phyloP scores from a whole-genome alignment of 139 green algal species.

The Chlorella sorokiniana region DNA sequence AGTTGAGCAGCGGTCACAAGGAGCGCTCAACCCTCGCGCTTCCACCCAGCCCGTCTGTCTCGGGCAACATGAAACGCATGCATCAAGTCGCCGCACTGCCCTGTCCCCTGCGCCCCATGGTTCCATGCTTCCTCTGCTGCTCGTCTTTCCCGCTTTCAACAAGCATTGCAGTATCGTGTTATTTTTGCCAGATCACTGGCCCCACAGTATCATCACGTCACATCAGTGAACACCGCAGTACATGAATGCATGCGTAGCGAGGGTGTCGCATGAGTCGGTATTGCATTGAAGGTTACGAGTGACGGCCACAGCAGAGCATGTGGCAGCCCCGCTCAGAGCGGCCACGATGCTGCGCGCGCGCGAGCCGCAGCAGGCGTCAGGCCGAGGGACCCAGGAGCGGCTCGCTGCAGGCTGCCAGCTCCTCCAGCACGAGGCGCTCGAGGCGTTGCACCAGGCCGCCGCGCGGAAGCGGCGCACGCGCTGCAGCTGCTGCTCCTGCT shows the following conservation, averaged over 20 bases:
- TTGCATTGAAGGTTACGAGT: not conserved
- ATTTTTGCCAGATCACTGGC: too few relatives aligned
- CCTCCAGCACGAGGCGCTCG: conserved; percentile 43
- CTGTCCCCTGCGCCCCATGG: not conserved
- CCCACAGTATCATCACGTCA: too few relatives aligned
- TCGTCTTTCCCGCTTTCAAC: not conserved
- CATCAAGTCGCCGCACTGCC: too few relatives aligned
- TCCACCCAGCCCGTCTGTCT: too few relatives aligned
- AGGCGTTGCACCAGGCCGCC: conserved; percentile 29
- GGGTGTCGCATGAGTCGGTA: not conserved
- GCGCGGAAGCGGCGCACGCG: conserved; percentile 10
- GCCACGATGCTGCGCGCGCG: too few relatives aligned
- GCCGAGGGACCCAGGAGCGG: not conserved
- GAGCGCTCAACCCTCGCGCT: too few relatives aligned
- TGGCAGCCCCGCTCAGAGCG: too few relatives aligned
- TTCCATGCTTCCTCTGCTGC: not conserved
- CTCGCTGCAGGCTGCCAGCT: conserved; percentile 42
- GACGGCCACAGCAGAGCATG: too few relatives aligned
- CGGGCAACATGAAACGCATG: too few relatives aligned
- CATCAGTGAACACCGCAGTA: too few relatives aligned
- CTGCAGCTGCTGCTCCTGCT: not conserved
- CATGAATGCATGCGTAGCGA: not conserved
- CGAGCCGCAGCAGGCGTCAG: not conserved
- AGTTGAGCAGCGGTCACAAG: too few relatives aligned
- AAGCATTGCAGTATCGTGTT: not conserved